Percentiles rank a stretch among this genome's conserved stretches.
phyloP scores from a whole-genome alignment of 352 stramenopile species.

The Phytophthora pini region DNA sequence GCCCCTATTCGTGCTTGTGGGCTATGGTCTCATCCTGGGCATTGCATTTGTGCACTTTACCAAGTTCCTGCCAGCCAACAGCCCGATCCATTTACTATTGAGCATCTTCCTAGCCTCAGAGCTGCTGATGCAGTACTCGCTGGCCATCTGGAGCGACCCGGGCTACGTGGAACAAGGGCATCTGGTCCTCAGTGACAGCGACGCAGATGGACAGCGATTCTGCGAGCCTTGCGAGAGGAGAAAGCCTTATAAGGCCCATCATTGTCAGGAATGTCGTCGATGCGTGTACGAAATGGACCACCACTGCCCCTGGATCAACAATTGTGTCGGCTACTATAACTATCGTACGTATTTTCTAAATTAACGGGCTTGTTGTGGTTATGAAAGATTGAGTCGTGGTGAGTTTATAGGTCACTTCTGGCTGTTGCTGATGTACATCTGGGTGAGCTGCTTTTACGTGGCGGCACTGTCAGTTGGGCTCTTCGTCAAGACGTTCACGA shows the following conservation, averaged over 20 bases:
- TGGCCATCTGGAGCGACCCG: conserved; percentile 49
- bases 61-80: conserved; percentile 30
- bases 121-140: conserved; percentile 50
- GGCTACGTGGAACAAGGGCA: conserved; percentile 35
- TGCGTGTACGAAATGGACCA: conserved; percentile 98
- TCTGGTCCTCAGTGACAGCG: conserved; percentile 4
- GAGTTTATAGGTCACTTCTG: conserved; percentile 51
- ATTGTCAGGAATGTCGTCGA: conserved; percentile 84
- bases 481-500: conserved; percentile 31
- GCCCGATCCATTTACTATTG: conserved; percentile 7
- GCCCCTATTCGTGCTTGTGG: conserved; percentile 33
- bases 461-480: conserved; percentile 40
- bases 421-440: conserved; percentile 58
- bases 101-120: conserved; percentile 45
- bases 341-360: conserved; percentile 62
- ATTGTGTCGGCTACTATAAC: conserved; percentile 97
- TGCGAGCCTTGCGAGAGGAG: conserved; percentile 28
- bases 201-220: conserved; percentile 3
- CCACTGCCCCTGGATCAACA: conserved; percentile 98
- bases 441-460: conserved; percentile 50
- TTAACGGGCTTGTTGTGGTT: conserved; percentile 1
- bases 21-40: conserved; percentile 40
- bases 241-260: conserved; percentile 54
- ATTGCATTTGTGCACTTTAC: conserved; percentile 44
- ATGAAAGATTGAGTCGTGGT: conserved; percentile 1